phyloP scores from a whole-genome alignment of 345 rosid genomes.

The Euphorbia tirucalli region DNA sequence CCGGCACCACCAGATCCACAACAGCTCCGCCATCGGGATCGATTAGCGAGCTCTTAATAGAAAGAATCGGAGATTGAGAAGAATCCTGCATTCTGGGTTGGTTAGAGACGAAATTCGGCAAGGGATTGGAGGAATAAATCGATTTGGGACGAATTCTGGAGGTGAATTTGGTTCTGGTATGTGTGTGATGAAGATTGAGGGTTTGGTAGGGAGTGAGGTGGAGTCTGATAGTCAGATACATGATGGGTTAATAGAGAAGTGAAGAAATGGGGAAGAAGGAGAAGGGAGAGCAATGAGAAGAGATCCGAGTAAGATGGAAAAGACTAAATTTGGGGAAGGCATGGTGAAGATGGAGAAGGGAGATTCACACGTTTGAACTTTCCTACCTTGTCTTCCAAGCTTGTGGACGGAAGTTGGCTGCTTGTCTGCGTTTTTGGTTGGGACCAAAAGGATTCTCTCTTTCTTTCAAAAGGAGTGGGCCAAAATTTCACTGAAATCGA shows the following conservation, averaged over 20 bases:
- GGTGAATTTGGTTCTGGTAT: not conserved
- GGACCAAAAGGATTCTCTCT: too few species aligned
- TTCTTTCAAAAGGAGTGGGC: too few species aligned
- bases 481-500: too few species aligned
- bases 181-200: conserved; percentile 8
- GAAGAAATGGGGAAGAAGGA: not conserved
- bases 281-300: conserved; percentile 1
- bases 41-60: conserved; percentile 58
- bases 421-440: conserved; percentile 5
- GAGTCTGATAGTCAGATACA: conserved; percentile 55
- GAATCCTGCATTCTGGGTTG: conserved; percentile 25
- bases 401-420: conserved; percentile 4
- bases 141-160: conserved; percentile 30
- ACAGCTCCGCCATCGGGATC: conserved; percentile 89
- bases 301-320: conserved; percentile 32
- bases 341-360: not conserved
- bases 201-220: conserved; percentile 20
- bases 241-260: conserved; percentile 1
- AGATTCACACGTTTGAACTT: conserved; percentile 5
- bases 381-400: not conserved
- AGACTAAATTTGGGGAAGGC: conserved; percentile 30
- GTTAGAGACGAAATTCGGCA: conserved; percentile 19
- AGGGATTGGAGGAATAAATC: conserved; percentile 40
- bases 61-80: conserved; percentile 18
- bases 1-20: conserved; percentile 69